A percentile compares a stretch with the other conserved stretches of the same genome.
Conservation (phyloP, 768 basidiomycete species). For the Mycena galopus region DNA sequence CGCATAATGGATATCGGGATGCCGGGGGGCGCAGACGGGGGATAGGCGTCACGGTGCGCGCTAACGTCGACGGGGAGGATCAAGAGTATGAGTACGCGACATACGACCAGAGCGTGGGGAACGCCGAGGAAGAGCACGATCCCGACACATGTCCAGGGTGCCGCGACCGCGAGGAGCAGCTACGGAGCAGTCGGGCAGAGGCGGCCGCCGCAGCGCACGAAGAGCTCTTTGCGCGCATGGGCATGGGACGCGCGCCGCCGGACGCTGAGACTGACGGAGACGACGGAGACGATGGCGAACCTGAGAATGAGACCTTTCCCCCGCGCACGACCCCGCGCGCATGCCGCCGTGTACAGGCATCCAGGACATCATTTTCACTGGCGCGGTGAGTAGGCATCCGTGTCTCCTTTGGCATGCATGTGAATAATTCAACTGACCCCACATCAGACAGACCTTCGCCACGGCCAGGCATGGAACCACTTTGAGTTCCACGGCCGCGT, state of each 20-base stretch:
- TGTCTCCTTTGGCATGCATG: not conserved
- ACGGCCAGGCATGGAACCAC: constrained; percentile 62
- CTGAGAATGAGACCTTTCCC: constrained; percentile 25
- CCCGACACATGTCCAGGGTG: constrained; percentile 49
- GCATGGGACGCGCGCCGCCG: constrained; percentile 38
- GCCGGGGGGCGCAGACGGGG: not conserved
- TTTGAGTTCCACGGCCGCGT: constrained; percentile 67
- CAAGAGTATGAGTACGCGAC: constrained; percentile 54
- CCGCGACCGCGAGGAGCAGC: constrained; percentile 33
- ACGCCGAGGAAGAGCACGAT: constrained; percentile 55
- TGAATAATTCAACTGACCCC: not conserved
- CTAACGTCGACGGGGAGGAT: constrained; percentile 25
- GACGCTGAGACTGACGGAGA: constrained; percentile 43
- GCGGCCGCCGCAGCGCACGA: constrained; percentile 4
- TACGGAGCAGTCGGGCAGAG: constrained; percentile 25
- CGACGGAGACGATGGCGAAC: constrained; percentile 33
- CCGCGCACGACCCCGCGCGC: constrained; percentile 32
- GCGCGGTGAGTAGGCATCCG: constrained; percentile 56
- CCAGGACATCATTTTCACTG: constrained; percentile 71
- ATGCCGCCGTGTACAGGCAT: constrained; percentile 63
- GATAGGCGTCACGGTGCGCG: constrained; percentile 21
- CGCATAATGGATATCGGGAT: not conserved
- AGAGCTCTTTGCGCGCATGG: constrained; percentile 23
- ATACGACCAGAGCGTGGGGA: constrained; percentile 47
- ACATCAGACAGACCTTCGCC: constrained; percentile 60